These are phyloP conservation scores for Populus deltoides DNA, from an alignment of 345 rosid genomes.

Conservation along the genomic window DNA sequence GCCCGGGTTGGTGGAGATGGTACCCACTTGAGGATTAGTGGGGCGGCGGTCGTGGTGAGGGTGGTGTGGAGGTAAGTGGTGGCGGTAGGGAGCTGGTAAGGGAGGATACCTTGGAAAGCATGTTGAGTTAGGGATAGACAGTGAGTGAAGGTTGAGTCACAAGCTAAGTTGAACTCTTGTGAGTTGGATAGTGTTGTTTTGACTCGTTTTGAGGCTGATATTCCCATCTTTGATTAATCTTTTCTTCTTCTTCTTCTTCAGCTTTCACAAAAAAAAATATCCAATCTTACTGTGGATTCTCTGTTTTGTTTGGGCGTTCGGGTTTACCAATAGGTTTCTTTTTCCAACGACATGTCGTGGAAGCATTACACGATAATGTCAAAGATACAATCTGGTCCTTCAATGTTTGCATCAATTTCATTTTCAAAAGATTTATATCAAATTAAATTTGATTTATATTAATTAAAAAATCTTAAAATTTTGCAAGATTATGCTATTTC, in stretches of 20 bases:
- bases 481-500: no score
- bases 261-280: no score
- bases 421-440: no score
- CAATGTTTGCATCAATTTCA: no score
- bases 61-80: slow-evolving; percentile 55
- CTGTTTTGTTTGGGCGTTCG: no score
- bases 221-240: slow-evolving; percentile 38
- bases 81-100: slow-evolving; percentile 73
- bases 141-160: slow-evolving; percentile 58
- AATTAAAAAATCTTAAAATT: no score
- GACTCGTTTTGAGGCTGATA: slow-evolving; percentile 59
- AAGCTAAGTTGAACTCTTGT: slow-evolving; percentile 53
- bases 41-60: slow-evolving; percentile 27
- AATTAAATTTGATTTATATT: no score
- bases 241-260: not conserved
- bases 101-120: slow-evolving; percentile 70
- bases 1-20: slow-evolving; percentile 64
- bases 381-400: no score
- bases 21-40: slow-evolving; percentile 56
- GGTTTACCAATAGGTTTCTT: no score
- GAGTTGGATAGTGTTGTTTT: slow-evolving; percentile 37
- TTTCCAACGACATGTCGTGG: no score
- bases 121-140: slow-evolving; percentile 69
- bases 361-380: no score
- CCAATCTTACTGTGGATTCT: no score